Evolutionary conservation across 2,329 filamentous ascomycete species (phyloP), one percentile per base, ranked within the genome.

Genomic region (Myotisia sp.): DNA sequence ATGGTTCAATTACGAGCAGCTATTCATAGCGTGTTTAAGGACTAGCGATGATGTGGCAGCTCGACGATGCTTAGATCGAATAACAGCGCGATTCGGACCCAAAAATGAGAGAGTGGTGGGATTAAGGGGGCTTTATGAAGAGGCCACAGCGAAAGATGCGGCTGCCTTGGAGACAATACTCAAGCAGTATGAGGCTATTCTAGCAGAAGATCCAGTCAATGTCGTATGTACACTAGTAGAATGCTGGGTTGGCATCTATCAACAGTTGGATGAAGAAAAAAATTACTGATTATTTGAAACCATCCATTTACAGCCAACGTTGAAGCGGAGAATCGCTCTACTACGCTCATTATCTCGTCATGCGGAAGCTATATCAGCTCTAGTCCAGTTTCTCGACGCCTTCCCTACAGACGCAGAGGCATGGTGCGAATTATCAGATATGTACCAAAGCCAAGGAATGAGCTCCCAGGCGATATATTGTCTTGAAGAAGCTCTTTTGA

Each of bases 321-420:
- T 79, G 27, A 98, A 98, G 63, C 71, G 90, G 42, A 74, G 81
- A 29, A 73, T 87, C 39, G 80, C 85, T 4, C 67, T 95, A 22
- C 63, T 95, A 38, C 74, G 76, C 46, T 79, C 78, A 18, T 67
- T 92, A 55, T 76, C 74, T 19, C 75, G 74, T 47, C 63, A 64
- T 1, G 49, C 70, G 1, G 84, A 94, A 42, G 82, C 90, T 1
- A 79, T 86, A 28, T 62, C 72, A 20, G 75, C 78, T 18, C 60
- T 95, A 38, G 74, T 76, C 41, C 68, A 76, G 37, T 67, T 95
- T 18, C 63, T 98, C 29, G 80, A 92, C 51, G 76, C 79, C 41
- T 80, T 77, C 35, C 86, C 90, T 2, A 93, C 82, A 2, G 90
- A 98, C 60, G 76, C 79, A 4, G 90, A 98, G 62, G 77, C 81